phyloP scores from a whole-genome alignment of 2,329 filamentous ascomycete species.

The Colletotrichum abscissum region DNA sequence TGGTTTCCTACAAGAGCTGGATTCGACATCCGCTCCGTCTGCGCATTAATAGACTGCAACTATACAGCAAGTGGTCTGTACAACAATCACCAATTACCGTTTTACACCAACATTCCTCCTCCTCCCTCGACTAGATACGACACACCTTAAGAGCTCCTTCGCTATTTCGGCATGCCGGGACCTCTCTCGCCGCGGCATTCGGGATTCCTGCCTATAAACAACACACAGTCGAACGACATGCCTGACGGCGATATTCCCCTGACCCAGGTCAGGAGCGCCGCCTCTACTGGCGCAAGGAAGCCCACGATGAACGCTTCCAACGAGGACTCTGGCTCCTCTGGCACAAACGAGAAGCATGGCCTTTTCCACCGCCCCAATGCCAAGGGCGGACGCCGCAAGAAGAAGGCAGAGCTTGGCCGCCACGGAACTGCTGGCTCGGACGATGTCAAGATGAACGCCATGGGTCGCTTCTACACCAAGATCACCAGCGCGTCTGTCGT shows the following conservation, averaged over 20 bases:
- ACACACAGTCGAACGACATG: constrained; percentile 45
- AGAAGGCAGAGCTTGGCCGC: constrained; percentile 54
- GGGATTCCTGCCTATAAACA: constrained; percentile 57
- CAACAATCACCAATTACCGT: neutral
- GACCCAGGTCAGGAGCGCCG: constrained; percentile 65
- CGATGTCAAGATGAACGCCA: constrained; percentile 69
- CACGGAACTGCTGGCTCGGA: constrained; percentile 59
- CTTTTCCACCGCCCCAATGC: constrained; percentile 50
- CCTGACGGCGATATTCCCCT: constrained; percentile 63
- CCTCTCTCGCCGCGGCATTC: constrained; percentile 51
- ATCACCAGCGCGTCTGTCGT: constrained; percentile 72
- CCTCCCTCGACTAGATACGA: constrained; percentile 20
- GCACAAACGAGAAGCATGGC: constrained; percentile 58
- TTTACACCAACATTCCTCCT: constrained; percentile 12
- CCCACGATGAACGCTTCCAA: constrained; percentile 50
- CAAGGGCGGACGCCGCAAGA: constrained; percentile 63
- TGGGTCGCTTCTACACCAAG: constrained; percentile 74
- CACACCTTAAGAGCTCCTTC: neutral
- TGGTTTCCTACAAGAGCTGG: constrained; percentile 16
- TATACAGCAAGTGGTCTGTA: constrained; percentile 7
- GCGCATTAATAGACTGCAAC: constrained; percentile 23
- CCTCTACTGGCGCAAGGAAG: constrained; percentile 64
- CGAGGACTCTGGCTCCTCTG: constrained; percentile 45
- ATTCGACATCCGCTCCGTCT: constrained; percentile 30
- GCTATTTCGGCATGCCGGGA: constrained; percentile 37